Conservation (phyloP, 163 green algal genomes). For the Chlorella variabilis region DNA sequence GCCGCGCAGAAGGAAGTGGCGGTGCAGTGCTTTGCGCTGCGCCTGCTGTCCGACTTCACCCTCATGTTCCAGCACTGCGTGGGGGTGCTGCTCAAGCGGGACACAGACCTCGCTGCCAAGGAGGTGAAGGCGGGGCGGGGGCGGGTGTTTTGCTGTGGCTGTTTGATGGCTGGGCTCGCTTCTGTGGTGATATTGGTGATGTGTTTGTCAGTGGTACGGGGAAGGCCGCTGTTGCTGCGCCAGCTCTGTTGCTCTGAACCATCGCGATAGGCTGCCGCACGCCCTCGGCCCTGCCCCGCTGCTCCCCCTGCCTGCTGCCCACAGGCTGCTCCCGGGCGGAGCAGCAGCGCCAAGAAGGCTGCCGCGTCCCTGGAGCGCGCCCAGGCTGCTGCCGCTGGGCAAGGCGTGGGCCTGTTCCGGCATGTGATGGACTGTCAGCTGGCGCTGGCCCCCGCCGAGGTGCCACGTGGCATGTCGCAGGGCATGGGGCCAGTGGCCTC, state of each 20-base stretch:
- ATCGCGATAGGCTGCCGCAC: too few relatives aligned
- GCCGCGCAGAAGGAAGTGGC: constrained; percentile 48
- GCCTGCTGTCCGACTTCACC: constrained; percentile 79
- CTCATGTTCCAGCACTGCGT: constrained; percentile 78
- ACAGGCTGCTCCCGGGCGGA: not conserved
- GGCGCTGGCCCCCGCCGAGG: constrained; percentile 19
- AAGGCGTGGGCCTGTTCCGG: constrained; percentile 21
- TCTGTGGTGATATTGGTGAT: too few relatives aligned
- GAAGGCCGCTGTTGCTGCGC: too few relatives aligned
- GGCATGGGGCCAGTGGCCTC: constrained; percentile 49
- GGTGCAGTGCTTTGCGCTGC: constrained; percentile 71
- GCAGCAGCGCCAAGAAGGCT: constrained; percentile 6
- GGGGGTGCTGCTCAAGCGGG: constrained; percentile 80
- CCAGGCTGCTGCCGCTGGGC: not conserved
- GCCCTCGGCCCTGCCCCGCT: too few relatives aligned
- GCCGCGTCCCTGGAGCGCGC: not conserved
- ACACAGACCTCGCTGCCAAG: constrained; percentile 63
- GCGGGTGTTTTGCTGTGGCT: too few relatives aligned
- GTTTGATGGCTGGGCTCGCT: too few relatives aligned
- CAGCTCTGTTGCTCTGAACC: too few relatives aligned
- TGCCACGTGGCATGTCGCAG: constrained; percentile 23
- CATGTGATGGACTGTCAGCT: constrained; percentile 23
- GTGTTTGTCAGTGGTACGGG: too few relatives aligned
- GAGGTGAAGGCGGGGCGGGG: constrained; percentile 5
- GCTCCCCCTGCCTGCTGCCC: not conserved